These are phyloP conservation scores for Aspergillus panamensis DNA, from an alignment of 495 filamentous ascomycete genomes.

Conservation along the genomic window DNA sequence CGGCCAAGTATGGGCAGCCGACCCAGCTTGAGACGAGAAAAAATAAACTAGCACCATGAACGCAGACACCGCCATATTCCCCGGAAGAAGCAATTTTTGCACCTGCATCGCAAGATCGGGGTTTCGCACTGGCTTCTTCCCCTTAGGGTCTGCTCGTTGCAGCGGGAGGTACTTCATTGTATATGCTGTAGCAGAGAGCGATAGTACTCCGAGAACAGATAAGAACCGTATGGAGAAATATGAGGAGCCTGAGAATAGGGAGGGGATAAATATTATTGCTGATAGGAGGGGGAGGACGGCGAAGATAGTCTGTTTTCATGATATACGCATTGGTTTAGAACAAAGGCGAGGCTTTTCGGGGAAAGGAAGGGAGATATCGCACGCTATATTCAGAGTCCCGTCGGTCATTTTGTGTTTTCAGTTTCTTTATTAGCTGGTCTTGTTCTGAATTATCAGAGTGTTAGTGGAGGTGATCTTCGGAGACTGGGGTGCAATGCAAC, in stretches of 20 bases:
- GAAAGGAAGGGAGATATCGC: conserved; percentile 11
- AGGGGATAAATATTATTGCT: conserved; percentile 49
- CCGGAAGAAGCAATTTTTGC: conserved; percentile 22
- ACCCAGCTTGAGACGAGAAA: conserved; percentile 12
- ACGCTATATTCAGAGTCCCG: conserved; percentile 60
- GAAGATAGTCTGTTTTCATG: conserved; percentile 44
- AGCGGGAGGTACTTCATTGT: conserved; percentile 37
- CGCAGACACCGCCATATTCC: conserved; percentile 27
- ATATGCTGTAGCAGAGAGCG: conserved; percentile 57
- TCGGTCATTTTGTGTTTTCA: conserved; percentile 53
- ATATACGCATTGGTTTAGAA: background rate
- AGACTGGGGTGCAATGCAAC: conserved; percentile 25
- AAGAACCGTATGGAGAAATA: conserved; percentile 33
- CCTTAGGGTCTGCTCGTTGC: conserved; percentile 29
- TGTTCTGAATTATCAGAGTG: conserved; percentile 50
- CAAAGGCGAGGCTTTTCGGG: background rate
- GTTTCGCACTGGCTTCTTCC: conserved; percentile 27
- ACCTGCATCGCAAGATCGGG: conserved; percentile 11
- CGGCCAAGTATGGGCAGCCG: conserved; percentile 18
- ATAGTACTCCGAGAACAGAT: conserved; percentile 55
- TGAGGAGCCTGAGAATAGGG: conserved; percentile 37
- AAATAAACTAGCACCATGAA: conserved; percentile 27
- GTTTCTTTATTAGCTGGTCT: conserved; percentile 59
- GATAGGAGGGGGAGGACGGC: conserved; percentile 54
- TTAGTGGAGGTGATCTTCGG: background rate